These are phyloP conservation scores for Neopestalotiopsis clavispora DNA, from an alignment of 2,329 filamentous ascomycete species.

Conservation along the genomic window DNA sequence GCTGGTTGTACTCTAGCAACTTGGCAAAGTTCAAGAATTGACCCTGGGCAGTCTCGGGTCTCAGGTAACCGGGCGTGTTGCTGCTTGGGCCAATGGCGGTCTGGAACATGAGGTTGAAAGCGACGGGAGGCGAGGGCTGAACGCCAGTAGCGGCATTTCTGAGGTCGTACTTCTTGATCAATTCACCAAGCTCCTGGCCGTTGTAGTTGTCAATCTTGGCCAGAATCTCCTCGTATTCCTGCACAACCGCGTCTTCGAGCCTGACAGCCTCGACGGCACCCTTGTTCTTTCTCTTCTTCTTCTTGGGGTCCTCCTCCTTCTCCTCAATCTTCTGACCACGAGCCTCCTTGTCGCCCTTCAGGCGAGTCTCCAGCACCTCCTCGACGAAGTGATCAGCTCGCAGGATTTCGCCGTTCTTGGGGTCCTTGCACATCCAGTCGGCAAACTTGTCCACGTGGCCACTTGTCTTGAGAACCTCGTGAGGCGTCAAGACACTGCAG, in stretches of 20 bases:
- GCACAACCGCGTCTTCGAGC: constrained; percentile 82
- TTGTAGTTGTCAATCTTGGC: constrained; percentile 96
- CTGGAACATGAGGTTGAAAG: constrained; percentile 99
- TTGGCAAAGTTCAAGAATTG: constrained; percentile 89
- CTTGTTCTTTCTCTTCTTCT: constrained; percentile 88
- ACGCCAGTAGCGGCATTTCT: constrained; percentile 83
- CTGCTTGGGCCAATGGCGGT: constrained; percentile 92
- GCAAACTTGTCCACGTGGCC: constrained; percentile 98
- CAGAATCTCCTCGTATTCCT: constrained; percentile 90
- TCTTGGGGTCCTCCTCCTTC: constrained; percentile 70
- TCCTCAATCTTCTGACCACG: constrained; percentile 81
- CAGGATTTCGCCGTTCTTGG: constrained; percentile 95
- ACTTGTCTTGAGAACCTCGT: constrained; percentile 91
- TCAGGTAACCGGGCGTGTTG: constrained; percentile 82
- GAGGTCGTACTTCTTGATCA: constrained; percentile 92
- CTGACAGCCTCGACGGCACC: constrained; percentile 79
- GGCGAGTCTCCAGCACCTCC: constrained; percentile 83
- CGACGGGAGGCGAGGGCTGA: constrained; percentile 78
- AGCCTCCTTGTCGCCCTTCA: constrained; percentile 92
- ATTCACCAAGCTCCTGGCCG: constrained; percentile 80
- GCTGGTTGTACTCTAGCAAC: constrained; percentile 94
- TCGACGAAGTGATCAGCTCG: constrained; percentile 94
- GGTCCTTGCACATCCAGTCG: constrained; percentile 99
- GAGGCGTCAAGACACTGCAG: constrained; percentile 90
- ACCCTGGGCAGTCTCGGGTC: constrained; percentile 95